Evolutionary conservation across 2,329 filamentous ascomycete species (phyloP), one percentile per base, ranked within the genome.

Genomic region (Cryphonectria carpinicola): DNA sequence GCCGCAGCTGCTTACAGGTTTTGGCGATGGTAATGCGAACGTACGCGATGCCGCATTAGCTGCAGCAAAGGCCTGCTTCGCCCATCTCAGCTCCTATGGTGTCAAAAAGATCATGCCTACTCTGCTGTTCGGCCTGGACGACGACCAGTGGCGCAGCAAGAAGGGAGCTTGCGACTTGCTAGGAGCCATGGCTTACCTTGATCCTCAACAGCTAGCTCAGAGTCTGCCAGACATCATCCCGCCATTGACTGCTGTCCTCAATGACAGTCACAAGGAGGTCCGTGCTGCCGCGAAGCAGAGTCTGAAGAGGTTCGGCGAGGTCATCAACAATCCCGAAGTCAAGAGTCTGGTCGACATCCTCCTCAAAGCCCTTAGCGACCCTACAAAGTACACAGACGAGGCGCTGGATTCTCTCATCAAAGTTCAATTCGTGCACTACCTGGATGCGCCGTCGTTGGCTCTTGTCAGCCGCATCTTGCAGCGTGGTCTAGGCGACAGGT

Each of bases 211-310:
- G 80, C 88, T 99, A 25, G 94, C 96, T 1, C 88, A 92, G 75
- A 98, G 95, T 79, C 84, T 99, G 76, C 96, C 96, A 2, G 95
- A 97, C 70, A 99, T 99, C 75, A 99, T 99, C 75, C 96, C 97
- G 37, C 95, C 97, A 22, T 86, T 99, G 70, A 98, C 97, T 1
- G 90, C 92, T 62, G 96, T 98, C 4, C 84, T 99, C 71, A 99
- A 97, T 76, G 96, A 99, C 83, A 98, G 93, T 77, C 96, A 99
- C 83, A 99, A 99, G 81, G 96, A 99, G 82, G 96, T 99, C 43
- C 90, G 96, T 72, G 85, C 90, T 61, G 95, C 94, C 32, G 96
- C 96, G 10, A 99, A 99, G 81, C 91, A 95, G 82, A 97, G 94
- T 83, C 86, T 99, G 83, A 97, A 99, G 83, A 92, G 96, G 70